These are phyloP conservation scores for Aspergillus bertholletiae DNA, from an alignment of 495 filamentous ascomycete species.

Conservation along the genomic window DNA sequence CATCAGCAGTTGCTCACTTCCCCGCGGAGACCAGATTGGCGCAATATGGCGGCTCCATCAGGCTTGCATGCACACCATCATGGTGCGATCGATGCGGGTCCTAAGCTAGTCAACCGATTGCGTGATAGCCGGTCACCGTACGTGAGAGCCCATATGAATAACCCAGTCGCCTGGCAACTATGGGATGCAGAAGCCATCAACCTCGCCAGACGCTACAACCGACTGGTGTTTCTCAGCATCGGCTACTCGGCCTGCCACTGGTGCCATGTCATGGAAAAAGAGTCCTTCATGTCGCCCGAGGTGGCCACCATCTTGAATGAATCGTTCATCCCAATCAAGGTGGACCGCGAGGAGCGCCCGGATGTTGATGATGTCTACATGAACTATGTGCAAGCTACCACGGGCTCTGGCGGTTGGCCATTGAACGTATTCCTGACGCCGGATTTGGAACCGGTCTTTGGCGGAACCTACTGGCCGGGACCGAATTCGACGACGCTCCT, in stretches of 20 bases:
- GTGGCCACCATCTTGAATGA: slow-evolving; percentile 82
- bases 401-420: slow-evolving; percentile 91
- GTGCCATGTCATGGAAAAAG: slow-evolving; percentile 92
- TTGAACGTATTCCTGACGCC: slow-evolving; percentile 96
- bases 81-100: slow-evolving; percentile 18
- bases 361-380: slow-evolving; percentile 97
- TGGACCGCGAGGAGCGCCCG: slow-evolving; percentile 92
- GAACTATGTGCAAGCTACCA: slow-evolving; percentile 96
- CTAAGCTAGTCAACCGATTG: slow-evolving; percentile 64
- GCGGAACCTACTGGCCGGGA: slow-evolving; percentile 95
- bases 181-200: slow-evolving; percentile 75
- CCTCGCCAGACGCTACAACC: slow-evolving; percentile 75
- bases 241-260: slow-evolving; percentile 95
- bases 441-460: slow-evolving; percentile 88
- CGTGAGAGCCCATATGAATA: slow-evolving; percentile 75
- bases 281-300: slow-evolving; percentile 81
- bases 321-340: slow-evolving; percentile 86
- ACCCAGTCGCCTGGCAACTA: slow-evolving; percentile 90
- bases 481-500: slow-evolving; percentile 51
- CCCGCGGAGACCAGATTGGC: slow-evolving; percentile 1
- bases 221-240: slow-evolving; percentile 89
- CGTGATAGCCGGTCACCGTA: slow-evolving; percentile 76
- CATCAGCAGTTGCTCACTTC: neutral
- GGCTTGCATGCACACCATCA: slow-evolving; percentile 30
- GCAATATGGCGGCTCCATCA: slow-evolving; percentile 19